A percentile compares a stretch with the other conserved stretches of the same genome.
phyloP scores from a whole-genome alignment of 768 basidiomycete genomes.

The Boletus rubropictus region DNA sequence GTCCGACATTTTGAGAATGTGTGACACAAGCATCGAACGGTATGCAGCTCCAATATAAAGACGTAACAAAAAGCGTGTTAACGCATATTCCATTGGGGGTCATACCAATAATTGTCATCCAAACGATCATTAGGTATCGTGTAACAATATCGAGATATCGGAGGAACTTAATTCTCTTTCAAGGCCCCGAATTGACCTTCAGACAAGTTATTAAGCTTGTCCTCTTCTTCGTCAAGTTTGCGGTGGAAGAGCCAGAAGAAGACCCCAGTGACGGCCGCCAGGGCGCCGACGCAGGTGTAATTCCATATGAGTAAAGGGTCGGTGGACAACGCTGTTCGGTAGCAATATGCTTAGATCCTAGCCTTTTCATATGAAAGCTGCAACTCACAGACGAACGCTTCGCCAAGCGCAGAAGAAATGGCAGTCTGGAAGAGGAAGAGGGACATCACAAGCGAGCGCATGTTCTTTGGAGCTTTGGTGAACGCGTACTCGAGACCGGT shows the following conservation, averaged over 20 bases:
- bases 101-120: too few relatives aligned
- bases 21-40: neutral
- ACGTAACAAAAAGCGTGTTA: neutral
- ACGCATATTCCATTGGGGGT: neutral
- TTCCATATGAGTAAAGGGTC: constrained; percentile 78
- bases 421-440: constrained; percentile 57
- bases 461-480: constrained; percentile 84
- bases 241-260: constrained; percentile 51
- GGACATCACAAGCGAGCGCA: constrained; percentile 82
- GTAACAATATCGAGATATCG: neutral
- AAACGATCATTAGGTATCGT: neutral
- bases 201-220: constrained; percentile 51
- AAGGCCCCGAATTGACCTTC: constrained; percentile 31
- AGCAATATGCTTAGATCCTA: constrained; percentile 5
- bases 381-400: constrained; percentile 62
- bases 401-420: constrained; percentile 55
- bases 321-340: constrained; percentile 45
- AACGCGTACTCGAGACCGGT: constrained; percentile 86
- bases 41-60: neutral
- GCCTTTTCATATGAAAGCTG: neutral
- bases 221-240: constrained; percentile 57
- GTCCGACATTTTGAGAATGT: neutral
- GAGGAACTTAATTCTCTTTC: neutral
- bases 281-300: constrained; percentile 53
- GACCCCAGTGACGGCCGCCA: constrained; percentile 48